Conservation (phyloP, 2,329 filamentous ascomycete species). For the Cryphonectria nitschkei region DNA sequence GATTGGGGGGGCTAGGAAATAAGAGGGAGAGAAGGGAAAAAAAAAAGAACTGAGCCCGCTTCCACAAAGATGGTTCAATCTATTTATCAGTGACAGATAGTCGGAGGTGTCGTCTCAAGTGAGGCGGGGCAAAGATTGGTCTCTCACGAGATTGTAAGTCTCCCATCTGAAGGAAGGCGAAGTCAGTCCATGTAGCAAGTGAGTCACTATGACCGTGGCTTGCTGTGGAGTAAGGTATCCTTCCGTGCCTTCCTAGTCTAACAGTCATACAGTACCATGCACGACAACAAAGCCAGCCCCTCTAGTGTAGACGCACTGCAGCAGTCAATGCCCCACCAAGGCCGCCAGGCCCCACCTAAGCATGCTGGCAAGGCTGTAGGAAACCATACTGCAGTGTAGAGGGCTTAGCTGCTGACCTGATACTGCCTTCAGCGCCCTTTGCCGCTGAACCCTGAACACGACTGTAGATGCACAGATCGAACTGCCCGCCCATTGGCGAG, state of each 20-base stretch:
- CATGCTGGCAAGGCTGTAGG: neutral
- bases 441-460: neutral
- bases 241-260: neutral
- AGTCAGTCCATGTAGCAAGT: slow-evolving; percentile 5
- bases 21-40: neutral
- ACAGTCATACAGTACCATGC: neutral
- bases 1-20: neutral
- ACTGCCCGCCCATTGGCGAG: too few species aligned
- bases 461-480: neutral
- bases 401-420: neutral
- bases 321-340: neutral
- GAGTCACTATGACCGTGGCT: slow-evolving; percentile 21
- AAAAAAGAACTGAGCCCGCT: neutral
- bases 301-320: neutral
- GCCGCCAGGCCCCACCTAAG: neutral
- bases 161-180: neutral
- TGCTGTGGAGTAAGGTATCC: neutral
- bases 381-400: neutral
- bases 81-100: slow-evolving; percentile 1
- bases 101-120: neutral
- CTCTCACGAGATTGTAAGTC: neutral
- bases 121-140: neutral
- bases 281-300: neutral
- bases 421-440: neutral
- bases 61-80: neutral